Evolutionary conservation across 176 grass and related monocot species (phyloP).

Genomic region (Poa annua): DNA sequence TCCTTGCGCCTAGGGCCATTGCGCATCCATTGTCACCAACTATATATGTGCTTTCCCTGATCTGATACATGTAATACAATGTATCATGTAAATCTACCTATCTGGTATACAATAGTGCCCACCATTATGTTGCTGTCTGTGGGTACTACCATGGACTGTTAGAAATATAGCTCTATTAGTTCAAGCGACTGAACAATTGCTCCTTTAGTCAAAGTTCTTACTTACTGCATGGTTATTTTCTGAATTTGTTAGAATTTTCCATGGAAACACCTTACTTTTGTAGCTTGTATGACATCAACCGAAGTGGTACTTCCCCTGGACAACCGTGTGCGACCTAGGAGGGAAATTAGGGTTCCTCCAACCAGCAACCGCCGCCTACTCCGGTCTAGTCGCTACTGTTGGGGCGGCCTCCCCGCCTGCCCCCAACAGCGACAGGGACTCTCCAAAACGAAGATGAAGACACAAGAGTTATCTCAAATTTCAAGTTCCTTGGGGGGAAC

Average conservation of each 20-base stretch:
- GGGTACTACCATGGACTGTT: background rate
- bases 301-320: background rate
- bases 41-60: background rate
- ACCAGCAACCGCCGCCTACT: background rate
- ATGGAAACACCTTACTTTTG: background rate
- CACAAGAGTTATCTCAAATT: too few species aligned
- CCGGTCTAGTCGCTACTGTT: background rate
- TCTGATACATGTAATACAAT: background rate
- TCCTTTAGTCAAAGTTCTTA: background rate
- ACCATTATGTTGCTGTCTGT: background rate
- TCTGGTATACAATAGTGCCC: background rate
- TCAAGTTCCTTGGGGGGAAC: too few species aligned
- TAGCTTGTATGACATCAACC: too few species aligned
- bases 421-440: too few species aligned
- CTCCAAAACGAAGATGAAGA: too few species aligned
- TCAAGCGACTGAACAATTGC: slow-evolving; percentile 2
- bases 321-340: background rate
- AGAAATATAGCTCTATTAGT: background rate
- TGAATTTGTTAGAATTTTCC: background rate
- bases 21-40: background rate
- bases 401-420: background rate
- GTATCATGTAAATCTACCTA: background rate
- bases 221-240: background rate
- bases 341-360: background rate
- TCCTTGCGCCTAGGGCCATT: background rate